phyloP scores from a whole-genome alignment of 1,284 basidiomycete genomes.

The Leccinum pachyderme region DNA sequence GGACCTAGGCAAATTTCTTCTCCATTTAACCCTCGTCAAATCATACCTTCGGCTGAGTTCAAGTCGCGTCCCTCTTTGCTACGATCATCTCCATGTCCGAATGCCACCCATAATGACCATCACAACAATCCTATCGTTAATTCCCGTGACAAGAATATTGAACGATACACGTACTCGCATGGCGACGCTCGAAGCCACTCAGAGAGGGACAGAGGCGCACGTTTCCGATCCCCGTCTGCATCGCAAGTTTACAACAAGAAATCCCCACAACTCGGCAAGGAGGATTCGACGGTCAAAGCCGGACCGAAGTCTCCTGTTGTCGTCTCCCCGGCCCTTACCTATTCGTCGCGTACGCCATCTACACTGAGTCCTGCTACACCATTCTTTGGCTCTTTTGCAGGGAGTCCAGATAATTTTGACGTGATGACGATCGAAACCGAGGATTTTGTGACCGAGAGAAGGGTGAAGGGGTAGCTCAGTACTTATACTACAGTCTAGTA shows the following conservation, averaged over 20 bases:
- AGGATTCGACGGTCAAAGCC: slow-evolving; percentile 17
- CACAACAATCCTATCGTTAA: slow-evolving; percentile 8
- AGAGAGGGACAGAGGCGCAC: slow-evolving; percentile 3
- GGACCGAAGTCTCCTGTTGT: slow-evolving; percentile 41
- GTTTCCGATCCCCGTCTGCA: slow-evolving; percentile 13
- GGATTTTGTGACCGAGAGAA: slow-evolving; percentile 23
- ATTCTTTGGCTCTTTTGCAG: slow-evolving; percentile 43
- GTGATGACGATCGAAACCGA: slow-evolving; percentile 23
- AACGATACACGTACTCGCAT: slow-evolving; percentile 23
- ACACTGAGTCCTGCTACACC: slow-evolving; percentile 63
- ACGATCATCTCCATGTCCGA: slow-evolving; percentile 14
- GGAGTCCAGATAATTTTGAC: slow-evolving; percentile 29
- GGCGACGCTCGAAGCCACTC: slow-evolving; percentile 2
- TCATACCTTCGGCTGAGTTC: slow-evolving; percentile 7
- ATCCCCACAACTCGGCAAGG: slow-evolving; percentile 13
- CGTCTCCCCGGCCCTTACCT: slow-evolving; percentile 59
- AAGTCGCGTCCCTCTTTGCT: slow-evolving; percentile 17
- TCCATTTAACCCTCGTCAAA: slow-evolving; percentile 6
- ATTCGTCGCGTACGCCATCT: slow-evolving; percentile 55
- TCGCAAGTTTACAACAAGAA: slow-evolving; percentile 15
- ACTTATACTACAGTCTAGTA: background rate
- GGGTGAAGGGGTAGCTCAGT: slow-evolving; percentile 11
- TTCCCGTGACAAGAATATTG: slow-evolving; percentile 10
- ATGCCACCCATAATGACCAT: slow-evolving; percentile 2
- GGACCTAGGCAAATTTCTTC: slow-evolving; percentile 9